A percentile compares a stretch with the other conserved stretches of the same genome.
phyloP scores from a whole-genome alignment of 352 stramenopile species.

The Globisporangium rhizosaccharum region DNA sequence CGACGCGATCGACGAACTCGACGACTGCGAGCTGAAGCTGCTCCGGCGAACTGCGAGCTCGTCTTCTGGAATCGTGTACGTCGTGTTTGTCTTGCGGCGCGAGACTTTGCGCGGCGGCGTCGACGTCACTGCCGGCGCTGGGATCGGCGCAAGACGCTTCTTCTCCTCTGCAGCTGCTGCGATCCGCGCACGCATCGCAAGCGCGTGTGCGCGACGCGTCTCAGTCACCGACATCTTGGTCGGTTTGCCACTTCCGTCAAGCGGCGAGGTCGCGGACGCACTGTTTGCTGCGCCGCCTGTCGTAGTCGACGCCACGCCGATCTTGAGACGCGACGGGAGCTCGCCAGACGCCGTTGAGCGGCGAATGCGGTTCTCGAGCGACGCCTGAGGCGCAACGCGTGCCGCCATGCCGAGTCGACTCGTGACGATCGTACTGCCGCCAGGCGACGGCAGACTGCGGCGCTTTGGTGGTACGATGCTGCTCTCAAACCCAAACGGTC shows the following conservation, averaged over 20 bases:
- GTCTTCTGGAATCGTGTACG: conserved; percentile 32
- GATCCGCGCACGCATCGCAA: conserved; percentile 32
- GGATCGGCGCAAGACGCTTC: conserved; percentile 13
- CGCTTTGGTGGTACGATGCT: conserved; percentile 21
- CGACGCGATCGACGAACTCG: conserved; percentile 29
- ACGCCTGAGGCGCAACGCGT: conserved; percentile 16
- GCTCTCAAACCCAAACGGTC: conserved; percentile 5
- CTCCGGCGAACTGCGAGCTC: conserved; percentile 38
- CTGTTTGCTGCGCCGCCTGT: not conserved
- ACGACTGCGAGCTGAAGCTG: conserved; percentile 49
- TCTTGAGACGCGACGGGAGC: conserved; percentile 8
- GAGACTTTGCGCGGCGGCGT: conserved; percentile 1
- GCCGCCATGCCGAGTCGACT: conserved; percentile 40
- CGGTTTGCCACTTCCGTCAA: conserved; percentile 12
- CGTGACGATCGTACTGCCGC: conserved; percentile 12
- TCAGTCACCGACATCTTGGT: conserved; percentile 28
- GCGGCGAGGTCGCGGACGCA: not conserved
- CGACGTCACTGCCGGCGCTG: conserved; percentile 4
- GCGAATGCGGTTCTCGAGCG: conserved; percentile 12
- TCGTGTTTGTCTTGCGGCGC: conserved; percentile 6
- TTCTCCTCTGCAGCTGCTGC: conserved; percentile 21
- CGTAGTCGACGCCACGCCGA: not conserved
- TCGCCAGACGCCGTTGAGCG: conserved; percentile 10
- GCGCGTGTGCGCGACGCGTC: conserved; percentile 23
- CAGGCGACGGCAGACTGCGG: conserved; percentile 12